phyloP scores from a whole-genome alignment of 2,329 filamentous ascomycete genomes.

The Nemania bipapillata region DNA sequence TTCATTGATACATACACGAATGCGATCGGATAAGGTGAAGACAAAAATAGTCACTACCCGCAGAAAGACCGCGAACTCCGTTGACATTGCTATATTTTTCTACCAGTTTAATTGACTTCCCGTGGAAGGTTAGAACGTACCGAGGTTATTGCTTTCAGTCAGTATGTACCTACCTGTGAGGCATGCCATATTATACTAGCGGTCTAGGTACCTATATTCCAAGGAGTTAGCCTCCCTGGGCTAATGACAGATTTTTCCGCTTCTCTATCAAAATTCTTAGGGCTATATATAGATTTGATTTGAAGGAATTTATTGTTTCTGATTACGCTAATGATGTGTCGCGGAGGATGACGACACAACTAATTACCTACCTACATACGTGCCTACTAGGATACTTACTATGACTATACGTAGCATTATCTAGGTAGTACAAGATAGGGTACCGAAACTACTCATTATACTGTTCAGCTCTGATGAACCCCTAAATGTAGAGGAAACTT shows the following conservation, averaged over 20 bases:
- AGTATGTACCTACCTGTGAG: neutral
- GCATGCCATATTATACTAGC: neutral
- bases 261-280: conserved; percentile 3
- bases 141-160: neutral
- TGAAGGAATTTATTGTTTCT: conserved; percentile 28
- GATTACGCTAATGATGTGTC: conserved; percentile 11
- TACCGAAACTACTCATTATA: neutral
- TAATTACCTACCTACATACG: conserved; percentile 5
- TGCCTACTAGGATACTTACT: neutral
- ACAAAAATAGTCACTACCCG: conserved; percentile 35
- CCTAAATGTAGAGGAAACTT: no score
- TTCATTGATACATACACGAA: conserved; percentile 22
- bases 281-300: conserved; percentile 37
- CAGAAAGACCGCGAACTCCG: conserved; percentile 30
- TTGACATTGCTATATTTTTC: conserved; percentile 7
- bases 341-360: conserved; percentile 22
- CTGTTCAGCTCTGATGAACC: neutral
- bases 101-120: neutral
- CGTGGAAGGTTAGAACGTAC: neutral
- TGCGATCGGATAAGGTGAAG: conserved; percentile 25
- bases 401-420: neutral
- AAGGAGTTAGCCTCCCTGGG: conserved; percentile 1
- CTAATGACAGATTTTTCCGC: conserved; percentile 25
- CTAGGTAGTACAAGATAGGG: no score
- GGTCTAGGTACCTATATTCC: neutral